A percentile compares a stretch with the other conserved stretches of the same genome.
These are phyloP conservation scores for Phaeosphaeriaceae sp. DNA, from an alignment of 2,329 filamentous ascomycete species.

Conservation along the genomic window DNA sequence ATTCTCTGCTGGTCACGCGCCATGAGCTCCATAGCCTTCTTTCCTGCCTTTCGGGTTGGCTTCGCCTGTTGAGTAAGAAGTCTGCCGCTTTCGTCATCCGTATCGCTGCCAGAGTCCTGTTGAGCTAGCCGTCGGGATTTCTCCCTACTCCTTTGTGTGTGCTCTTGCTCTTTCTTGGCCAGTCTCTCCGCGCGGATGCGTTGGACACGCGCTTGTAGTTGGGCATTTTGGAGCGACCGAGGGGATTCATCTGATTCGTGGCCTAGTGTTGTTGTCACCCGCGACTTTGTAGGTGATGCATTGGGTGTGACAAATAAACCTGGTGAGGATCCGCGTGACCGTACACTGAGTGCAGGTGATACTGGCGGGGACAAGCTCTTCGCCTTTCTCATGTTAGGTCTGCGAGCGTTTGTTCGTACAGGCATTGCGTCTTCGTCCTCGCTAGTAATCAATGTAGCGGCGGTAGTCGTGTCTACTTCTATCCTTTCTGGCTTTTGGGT, in stretches of 20 bases:
- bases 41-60: slow-evolving; percentile 84
- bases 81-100: slow-evolving; percentile 60
- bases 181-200: slow-evolving; percentile 75
- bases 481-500: slow-evolving; percentile 6
- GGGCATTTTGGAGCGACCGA: slow-evolving; percentile 57
- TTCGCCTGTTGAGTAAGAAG: slow-evolving; percentile 70
- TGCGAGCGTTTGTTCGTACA: slow-evolving; percentile 26
- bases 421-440: slow-evolving; percentile 42
- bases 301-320: slow-evolving; percentile 65
- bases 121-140: slow-evolving; percentile 22
- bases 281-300: slow-evolving; percentile 33
- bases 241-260: slow-evolving; percentile 55
- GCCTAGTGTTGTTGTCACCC: slow-evolving; percentile 24
- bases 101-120: slow-evolving; percentile 59
- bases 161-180: slow-evolving; percentile 60
- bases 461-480: slow-evolving; percentile 5
- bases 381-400: slow-evolving; percentile 9
- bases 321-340: slow-evolving; percentile 52
- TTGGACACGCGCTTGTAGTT: slow-evolving; percentile 74
- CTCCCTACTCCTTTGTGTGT: slow-evolving; percentile 45
- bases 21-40: slow-evolving; percentile 95
- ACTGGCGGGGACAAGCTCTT: slow-evolving; percentile 19
- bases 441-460: slow-evolving; percentile 20
- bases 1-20: slow-evolving; percentile 91
- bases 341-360: slow-evolving; percentile 23